A percentile compares a stretch with the other conserved stretches of the same genome.
phyloP scores from a whole-genome alignment of 192 early-diverging fungal genomes.

The Backusella liffmaniae region DNA sequence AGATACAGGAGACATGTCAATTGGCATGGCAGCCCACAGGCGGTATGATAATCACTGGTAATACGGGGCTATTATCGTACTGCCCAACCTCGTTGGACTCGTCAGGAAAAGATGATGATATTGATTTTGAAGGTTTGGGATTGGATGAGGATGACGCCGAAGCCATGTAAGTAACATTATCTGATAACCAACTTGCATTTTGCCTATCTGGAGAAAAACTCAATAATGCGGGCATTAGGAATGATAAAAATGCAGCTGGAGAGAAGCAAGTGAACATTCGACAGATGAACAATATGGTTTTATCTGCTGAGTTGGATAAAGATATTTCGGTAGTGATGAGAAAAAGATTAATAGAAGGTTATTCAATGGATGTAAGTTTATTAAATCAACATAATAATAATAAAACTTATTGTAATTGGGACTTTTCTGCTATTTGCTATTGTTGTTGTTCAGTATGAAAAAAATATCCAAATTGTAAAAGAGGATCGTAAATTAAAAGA shows the following conservation, averaged over 20 bases:
- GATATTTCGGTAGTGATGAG: slow-evolving; percentile 87
- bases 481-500: slow-evolving; percentile 47
- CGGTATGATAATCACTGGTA: slow-evolving; percentile 43
- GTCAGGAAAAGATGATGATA: background rate
- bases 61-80: slow-evolving; percentile 20
- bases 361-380: slow-evolving; percentile 71
- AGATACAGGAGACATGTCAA: slow-evolving; percentile 48
- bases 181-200: background rate
- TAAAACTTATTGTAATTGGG: slow-evolving; percentile 30
- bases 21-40: slow-evolving; percentile 57
- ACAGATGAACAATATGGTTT: background rate
- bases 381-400: slow-evolving; percentile 26
- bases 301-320: slow-evolving; percentile 15
- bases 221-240: background rate
- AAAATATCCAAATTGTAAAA: slow-evolving; percentile 47
- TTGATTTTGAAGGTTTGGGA: background rate
- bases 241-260: background rate
- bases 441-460: slow-evolving; percentile 30
- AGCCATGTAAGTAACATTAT: background rate
- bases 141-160: background rate
- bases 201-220: background rate
- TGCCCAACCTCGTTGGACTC: background rate
- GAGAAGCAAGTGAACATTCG: background rate
- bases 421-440: background rate
- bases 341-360: slow-evolving; percentile 69